These are phyloP conservation scores for Scheffersomyces segobiensis DNA, from an alignment of 1,139 yeast species.

Conservation along the genomic window DNA sequence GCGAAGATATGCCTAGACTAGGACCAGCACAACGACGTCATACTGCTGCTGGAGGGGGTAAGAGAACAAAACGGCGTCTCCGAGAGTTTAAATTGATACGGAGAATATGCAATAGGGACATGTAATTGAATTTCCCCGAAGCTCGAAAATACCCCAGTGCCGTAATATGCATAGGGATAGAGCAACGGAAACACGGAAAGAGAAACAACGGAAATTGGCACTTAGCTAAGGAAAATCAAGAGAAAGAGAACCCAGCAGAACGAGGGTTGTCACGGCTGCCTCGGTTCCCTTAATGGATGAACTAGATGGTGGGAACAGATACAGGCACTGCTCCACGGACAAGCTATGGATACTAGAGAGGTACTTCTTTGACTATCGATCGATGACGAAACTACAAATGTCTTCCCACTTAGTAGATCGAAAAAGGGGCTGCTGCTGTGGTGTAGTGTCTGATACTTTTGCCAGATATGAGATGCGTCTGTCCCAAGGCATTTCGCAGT, in stretches of 20 bases:
- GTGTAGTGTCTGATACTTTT: neutral
- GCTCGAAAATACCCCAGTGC: neutral
- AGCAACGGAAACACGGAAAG: neutral
- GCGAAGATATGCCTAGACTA: no score
- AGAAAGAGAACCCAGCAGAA: neutral
- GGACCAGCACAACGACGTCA: no score
- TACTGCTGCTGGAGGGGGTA: neutral
- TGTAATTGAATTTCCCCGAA: neutral
- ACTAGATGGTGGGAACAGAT: neutral
- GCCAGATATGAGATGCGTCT: neutral
- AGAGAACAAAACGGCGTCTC: neutral
- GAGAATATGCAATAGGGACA: neutral
- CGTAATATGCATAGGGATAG: neutral
- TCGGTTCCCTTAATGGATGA: neutral
- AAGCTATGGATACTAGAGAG: no score
- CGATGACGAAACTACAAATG: neutral
- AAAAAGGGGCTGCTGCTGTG: neutral
- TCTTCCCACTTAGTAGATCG: neutral
- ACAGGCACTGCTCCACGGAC: neutral
- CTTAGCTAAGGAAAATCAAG: neutral
- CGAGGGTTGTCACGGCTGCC: neutral
- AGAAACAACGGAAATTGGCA: neutral
- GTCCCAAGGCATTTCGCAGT: neutral
- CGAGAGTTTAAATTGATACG: neutral
- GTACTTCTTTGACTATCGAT: no score